Base-by-base conservation (phyloP, 495 filamentous ascomycete species). In the Aspergillus incahuasiensis region DNA sequence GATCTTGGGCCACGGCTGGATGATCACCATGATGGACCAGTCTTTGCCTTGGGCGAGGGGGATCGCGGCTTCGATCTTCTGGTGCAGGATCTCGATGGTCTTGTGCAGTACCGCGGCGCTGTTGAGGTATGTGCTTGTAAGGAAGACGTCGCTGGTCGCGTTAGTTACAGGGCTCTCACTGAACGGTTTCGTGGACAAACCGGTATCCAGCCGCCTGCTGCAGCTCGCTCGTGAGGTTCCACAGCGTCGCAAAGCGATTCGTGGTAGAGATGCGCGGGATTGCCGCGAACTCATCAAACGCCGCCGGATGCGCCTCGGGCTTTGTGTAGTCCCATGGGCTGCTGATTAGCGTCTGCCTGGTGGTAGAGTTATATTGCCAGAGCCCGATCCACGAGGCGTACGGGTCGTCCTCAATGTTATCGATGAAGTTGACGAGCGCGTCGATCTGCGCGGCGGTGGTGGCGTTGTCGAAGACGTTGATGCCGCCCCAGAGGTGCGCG, bases 401-500 rank as follows among this genome's bases (percentile, higher is more conserved):
- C 0, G 56, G 60, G 40, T 62, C 60, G 15, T 56, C 56, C 28
- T 58, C 41, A 39, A 61, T 56, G 42, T 60, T 63, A 21, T 63
- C 51, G 20, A 54, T 58, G 38, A 63, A 63, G 12, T 60, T 51
- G 25, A 52, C 47, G 0, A 55, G 22, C 21, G 61, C 61, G 5
- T 41, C 20, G 39, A 63, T 60, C 52, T 60, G 57, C 47, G 58
- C 50, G 9, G 21, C 20, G 1, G 55, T 54, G 11, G 57, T 58
- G 3, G 57, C 56, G 24, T 45, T 40, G 38, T 63, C 52, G 13
- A 68, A 63, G 12, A 47, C 35, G 8, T 63, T 56, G 35, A 59
- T 19, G 15, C 76, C 78, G 11, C 67, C 75, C 71, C 70, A 80
- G 19, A 81, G 43, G 5, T 59, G 28, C 3, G 65, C 68, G 41